These are phyloP conservation scores for Eucalyptus leucophloia DNA, from an alignment of 345 rosid species.

Conservation along the genomic window DNA sequence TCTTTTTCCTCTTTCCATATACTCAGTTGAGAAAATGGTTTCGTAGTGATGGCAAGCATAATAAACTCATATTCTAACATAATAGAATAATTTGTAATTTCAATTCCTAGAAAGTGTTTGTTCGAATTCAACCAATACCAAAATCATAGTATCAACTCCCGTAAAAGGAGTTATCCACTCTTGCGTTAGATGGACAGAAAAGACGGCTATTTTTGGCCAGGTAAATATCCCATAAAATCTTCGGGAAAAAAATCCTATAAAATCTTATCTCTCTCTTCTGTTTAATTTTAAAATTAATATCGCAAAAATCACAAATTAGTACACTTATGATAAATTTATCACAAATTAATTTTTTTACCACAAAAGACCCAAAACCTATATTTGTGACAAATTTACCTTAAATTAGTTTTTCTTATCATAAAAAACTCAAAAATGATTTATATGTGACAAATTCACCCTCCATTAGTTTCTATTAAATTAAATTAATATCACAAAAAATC, in stretches of 20 bases:
- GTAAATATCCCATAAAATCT: background rate
- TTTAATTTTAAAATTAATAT: background rate
- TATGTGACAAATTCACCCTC: accelerated
- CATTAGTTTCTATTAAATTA: accelerated
- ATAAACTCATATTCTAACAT: background rate
- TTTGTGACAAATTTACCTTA: no score
- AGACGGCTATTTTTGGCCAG: background rate
- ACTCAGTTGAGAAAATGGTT: background rate
- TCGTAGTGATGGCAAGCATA: background rate
- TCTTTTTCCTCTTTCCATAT: background rate
- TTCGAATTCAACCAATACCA: background rate
- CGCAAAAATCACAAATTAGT: accelerated
- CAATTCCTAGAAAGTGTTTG: background rate
- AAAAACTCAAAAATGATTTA: no score
- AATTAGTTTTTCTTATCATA: no score
- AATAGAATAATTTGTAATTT: background rate
- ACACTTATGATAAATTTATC: accelerated
- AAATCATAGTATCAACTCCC: background rate
- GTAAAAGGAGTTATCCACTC: background rate
- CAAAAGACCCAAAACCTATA: accelerated
- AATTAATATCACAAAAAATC: no score
- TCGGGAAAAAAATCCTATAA: no score
- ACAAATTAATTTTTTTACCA: no score
- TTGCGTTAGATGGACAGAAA: background rate
- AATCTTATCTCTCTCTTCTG: accelerated